Conservation (phyloP, 1,139 yeast genomes). For the Zygosaccharomyces pseudobailii region DNA sequence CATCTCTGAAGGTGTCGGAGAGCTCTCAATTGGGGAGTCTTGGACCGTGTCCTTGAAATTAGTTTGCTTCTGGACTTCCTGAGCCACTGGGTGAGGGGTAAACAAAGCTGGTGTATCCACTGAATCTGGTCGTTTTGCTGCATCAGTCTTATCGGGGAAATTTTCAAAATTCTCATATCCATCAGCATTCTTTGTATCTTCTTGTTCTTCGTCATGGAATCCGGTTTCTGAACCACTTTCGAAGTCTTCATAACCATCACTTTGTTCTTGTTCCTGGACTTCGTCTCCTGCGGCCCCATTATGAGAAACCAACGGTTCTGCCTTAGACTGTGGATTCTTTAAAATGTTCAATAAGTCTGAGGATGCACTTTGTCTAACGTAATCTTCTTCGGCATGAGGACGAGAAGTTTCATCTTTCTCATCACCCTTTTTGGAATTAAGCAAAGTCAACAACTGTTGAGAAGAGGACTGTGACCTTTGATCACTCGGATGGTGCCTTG, state of each 20-base stretch:
- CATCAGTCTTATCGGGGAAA: neutral
- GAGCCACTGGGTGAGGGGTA: conserved; percentile 6
- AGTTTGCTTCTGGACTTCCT: conserved; percentile 13
- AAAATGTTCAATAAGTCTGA: conserved; percentile 13
- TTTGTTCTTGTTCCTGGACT: conserved; percentile 13
- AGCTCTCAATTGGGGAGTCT: conserved; percentile 9
- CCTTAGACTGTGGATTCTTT: conserved; percentile 8
- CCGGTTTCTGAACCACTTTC: conserved; percentile 23
- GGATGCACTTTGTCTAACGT: conserved; percentile 6
- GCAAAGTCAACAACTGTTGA: conserved; percentile 35
- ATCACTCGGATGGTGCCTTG: conserved; percentile 11
- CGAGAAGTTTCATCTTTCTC: neutral
- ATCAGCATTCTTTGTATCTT: conserved; percentile 3
- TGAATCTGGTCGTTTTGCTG: conserved; percentile 6
- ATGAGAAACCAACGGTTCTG: neutral
- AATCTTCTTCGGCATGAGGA: too few species aligned
- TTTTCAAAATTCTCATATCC: conserved; percentile 22
- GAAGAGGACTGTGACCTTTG: conserved; percentile 9
- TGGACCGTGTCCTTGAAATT: neutral
- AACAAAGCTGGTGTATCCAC: conserved; percentile 5
- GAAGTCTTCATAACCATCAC: conserved; percentile 24
- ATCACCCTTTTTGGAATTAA: conserved; percentile 24
- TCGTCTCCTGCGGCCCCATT: neutral
- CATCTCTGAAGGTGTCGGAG: conserved; percentile 5
- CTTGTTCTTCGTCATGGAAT: conserved; percentile 2